Evolutionary conservation across 805 yeast genomes (phyloP).

Genomic region (Scheffersomyces coipomensis): DNA sequence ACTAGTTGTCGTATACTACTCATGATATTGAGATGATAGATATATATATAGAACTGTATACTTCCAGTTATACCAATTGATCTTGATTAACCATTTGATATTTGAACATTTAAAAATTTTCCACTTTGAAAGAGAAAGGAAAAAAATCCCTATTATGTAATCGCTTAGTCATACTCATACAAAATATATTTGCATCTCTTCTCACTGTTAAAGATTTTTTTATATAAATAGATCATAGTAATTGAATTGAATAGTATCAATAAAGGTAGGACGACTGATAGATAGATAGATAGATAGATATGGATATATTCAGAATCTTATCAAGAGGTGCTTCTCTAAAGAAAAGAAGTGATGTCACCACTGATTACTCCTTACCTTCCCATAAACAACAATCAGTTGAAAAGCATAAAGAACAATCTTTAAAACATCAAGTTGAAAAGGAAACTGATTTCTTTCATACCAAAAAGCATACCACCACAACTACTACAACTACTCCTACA

Average conservation of each 20-base stretch:
- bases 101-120: no score
- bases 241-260: not conserved
- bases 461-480: slow-evolving; percentile 32
- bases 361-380: slow-evolving; percentile 39
- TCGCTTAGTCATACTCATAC: no score
- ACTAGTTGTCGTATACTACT: slow-evolving; percentile 12
- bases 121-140: no score
- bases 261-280: no score
- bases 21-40: no score
- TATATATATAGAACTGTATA: no score
- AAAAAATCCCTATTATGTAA: no score
- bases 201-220: no score
- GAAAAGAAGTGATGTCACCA: slow-evolving; percentile 46
- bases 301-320: slow-evolving; percentile 88
- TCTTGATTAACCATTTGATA: no score
- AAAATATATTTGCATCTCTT: no score
- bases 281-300: no score
- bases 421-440: slow-evolving; percentile 53
- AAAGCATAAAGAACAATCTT: slow-evolving; percentile 34
- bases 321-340: slow-evolving; percentile 83
- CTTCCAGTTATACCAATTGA: no score
- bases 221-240: not conserved
- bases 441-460: slow-evolving; percentile 85
- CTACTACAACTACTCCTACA: slow-evolving; percentile 19
- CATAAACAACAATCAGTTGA: slow-evolving; percentile 19